Conservation (phyloP, 257 asterid species). For the Lantana camara region DNA sequence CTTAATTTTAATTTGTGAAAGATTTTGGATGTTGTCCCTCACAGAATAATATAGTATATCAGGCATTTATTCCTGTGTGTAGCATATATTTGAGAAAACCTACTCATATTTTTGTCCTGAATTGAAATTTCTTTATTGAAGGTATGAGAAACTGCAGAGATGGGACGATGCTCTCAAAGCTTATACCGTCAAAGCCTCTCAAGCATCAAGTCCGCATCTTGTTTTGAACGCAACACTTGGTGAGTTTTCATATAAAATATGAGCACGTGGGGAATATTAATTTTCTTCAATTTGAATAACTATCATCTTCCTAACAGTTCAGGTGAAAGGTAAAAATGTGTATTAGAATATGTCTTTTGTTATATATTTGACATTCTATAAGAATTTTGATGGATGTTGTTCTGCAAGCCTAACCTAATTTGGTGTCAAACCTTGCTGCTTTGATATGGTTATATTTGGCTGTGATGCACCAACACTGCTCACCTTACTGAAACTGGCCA, state of each 20-base stretch:
- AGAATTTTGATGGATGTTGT: conserved; percentile 12
- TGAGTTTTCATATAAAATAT: conserved; percentile 39
- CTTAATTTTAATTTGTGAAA: conserved; percentile 11
- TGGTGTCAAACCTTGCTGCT: conserved; percentile 6
- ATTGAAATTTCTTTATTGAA: conserved; percentile 36
- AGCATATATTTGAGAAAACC: conserved; percentile 12
- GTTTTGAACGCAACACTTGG: conserved; percentile 97
- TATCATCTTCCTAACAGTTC: not conserved
- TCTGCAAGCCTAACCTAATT: too few relatives aligned
- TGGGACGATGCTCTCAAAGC: conserved; percentile 99
- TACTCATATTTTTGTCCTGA: conserved; percentile 15
- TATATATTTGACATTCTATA: conserved; percentile 4
- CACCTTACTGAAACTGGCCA: conserved; percentile 11
- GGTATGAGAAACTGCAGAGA: conserved; percentile 98
- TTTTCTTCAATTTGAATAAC: conserved; percentile 16
- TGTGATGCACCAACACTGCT: conserved; percentile 1
- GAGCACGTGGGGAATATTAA: conserved; percentile 15
- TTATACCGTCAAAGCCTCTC: conserved; percentile 89
- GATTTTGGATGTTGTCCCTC: conserved; percentile 10
- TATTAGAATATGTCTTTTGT: conserved; percentile 1
- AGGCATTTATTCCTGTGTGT: too few relatives aligned
- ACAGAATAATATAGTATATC: conserved; percentile 8
- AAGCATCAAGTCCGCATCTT: conserved; percentile 72
- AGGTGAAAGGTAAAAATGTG: conserved; percentile 3
- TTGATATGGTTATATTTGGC: conserved; percentile 4